Base-by-base conservation (phyloP, 2,329 filamentous ascomycete genomes). In the Colletotrichum lupini region DNA sequence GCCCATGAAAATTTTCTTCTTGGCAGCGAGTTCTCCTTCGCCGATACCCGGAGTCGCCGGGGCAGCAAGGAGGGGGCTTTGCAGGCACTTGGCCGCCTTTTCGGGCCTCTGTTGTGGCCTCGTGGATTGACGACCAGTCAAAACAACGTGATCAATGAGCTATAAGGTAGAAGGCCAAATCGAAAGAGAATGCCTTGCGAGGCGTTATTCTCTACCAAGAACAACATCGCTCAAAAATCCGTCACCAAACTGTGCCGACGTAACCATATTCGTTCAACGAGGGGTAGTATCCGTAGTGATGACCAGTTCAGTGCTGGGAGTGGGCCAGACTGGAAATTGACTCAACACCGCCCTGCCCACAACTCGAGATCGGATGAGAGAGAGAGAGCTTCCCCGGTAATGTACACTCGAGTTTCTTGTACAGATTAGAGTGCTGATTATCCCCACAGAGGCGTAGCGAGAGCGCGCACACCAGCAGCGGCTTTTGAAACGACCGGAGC, bases 41-140 rank as follows among this genome's bases (percentile, higher is more conserved):
- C 26, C 28, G 32, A 22, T 42, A n/a, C 59, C 28, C 70, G 66
- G 65, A 30, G 52, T 62, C 49, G 42, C 65, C 61, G 71, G 56
- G 53, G 55, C 37, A 64, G 55, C 35, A 67, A 35, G 30, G 55
- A 46, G 55, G 71, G 68, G 71, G 67, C 67, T 70, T 73, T 56
- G 71, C 67, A 66, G 55, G 67, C 71, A 71, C 71, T 73, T 70
- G 71, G 67, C 61, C 71, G 67, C 71, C 24, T 49, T 73, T 70
- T 71, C 56, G 67, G 72, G 72, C 72, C 72, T 37, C 72, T 72
- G 49, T 67, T 59, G 22, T 59, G 68, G 72, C 58, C 68, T 67
- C 62, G 24, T 24, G 12, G 24, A 30, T 58, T n/a, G 52, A 72
- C 37, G 68, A 32, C 72, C 68, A 71, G 37, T 52, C 52, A 72